phyloP scores from a whole-genome alignment of 345 rosid species.

The Salix suchowensis region DNA sequence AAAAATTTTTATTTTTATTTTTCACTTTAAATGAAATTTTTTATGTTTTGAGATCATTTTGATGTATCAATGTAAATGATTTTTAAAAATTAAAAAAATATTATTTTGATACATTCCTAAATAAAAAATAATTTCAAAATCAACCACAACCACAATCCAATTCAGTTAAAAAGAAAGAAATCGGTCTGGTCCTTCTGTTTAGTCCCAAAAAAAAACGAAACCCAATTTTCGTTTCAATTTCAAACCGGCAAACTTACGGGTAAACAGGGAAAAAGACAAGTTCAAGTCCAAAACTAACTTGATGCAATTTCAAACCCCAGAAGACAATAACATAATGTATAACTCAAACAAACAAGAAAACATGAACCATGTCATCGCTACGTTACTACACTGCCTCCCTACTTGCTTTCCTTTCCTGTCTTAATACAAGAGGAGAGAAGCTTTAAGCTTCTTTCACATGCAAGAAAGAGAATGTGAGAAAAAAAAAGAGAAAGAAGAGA shows the following conservation, averaged over 20 bases:
- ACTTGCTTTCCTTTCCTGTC: slow-evolving; percentile 6
- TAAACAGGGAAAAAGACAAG: slow-evolving; percentile 29
- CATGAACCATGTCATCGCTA: slow-evolving; percentile 1
- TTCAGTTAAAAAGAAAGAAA: neutral
- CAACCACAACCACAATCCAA: no score
- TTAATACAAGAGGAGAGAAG: neutral
- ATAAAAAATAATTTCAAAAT: no score
- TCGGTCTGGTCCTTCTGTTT: slow-evolving; percentile 11
- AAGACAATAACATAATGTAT: neutral
- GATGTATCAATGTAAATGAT: no score
- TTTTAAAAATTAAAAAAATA: no score
- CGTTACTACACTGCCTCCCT: neutral
- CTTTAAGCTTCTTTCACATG: slow-evolving; percentile 3
- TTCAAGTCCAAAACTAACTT: slow-evolving; percentile 19
- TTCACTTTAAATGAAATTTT: no score
- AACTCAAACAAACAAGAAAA: neutral
- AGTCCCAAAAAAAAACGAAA: slow-evolving; percentile 22
- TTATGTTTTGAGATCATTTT: no score
- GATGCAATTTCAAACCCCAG: slow-evolving; percentile 13
- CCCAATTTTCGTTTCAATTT: slow-evolving; percentile 12
- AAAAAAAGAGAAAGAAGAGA: neutral
- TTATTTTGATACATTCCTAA: no score
- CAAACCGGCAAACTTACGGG: slow-evolving; percentile 33
- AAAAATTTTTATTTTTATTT: no score
- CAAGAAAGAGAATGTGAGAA: neutral